phyloP scores from a whole-genome alignment of 495 filamentous ascomycete species.

The Delitschia confertaspora region DNA sequence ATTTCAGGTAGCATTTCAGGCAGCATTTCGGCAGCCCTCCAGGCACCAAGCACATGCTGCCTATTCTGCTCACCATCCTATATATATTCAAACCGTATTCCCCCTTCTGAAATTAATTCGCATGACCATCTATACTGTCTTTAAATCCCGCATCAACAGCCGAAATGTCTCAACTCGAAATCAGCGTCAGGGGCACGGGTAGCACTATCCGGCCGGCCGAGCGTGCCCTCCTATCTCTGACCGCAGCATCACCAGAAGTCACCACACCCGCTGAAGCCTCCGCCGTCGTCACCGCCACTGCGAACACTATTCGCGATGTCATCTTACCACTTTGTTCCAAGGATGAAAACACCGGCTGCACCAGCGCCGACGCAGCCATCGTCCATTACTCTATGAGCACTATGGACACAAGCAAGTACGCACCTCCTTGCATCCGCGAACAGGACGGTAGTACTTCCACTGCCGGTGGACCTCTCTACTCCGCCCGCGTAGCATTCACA shows the following conservation, averaged over 20 bases:
- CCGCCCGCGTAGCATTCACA: slow-evolving; percentile 1
- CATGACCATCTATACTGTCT: no score
- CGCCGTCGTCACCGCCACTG: not conserved
- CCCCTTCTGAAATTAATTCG: no score
- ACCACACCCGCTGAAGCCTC: slow-evolving; percentile 1
- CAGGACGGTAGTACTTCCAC: not conserved
- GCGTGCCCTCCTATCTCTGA: slow-evolving; percentile 7
- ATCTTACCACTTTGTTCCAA: slow-evolving; percentile 5
- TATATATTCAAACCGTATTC: no score
- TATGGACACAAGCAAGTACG: slow-evolving; percentile 3
- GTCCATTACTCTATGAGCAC: slow-evolving; percentile 12
- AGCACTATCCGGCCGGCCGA: slow-evolving; percentile 1
- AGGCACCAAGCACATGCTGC: no score
- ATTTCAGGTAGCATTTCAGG: no score
- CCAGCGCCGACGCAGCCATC: not conserved
- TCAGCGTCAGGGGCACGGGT: slow-evolving; percentile 5
- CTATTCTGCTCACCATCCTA: no score
- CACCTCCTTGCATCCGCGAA: not conserved
- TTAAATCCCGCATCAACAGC: no score
- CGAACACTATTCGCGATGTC: slow-evolving; percentile 1
- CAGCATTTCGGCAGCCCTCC: no score
- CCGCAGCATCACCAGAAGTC: slow-evolving; percentile 1
- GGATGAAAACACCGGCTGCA: not conserved
- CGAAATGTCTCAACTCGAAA: slow-evolving; percentile 10
- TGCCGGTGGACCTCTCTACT: not conserved